phyloP scores from a whole-genome alignment of 2,329 filamentous ascomycete genomes.

The Aureobasidium sp. region DNA sequence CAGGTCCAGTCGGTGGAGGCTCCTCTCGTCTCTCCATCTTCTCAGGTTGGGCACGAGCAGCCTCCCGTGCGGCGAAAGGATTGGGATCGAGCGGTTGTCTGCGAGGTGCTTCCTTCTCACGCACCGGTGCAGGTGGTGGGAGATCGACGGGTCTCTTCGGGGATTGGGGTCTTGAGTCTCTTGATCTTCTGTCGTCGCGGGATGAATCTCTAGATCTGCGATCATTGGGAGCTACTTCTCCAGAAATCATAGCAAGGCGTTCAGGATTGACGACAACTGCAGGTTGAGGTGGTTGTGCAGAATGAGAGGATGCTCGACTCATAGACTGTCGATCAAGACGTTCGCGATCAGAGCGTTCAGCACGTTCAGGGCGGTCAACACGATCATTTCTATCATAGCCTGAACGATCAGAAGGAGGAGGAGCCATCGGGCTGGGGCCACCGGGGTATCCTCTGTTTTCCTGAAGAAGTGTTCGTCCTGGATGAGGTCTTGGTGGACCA shows the following conservation, averaged over 20 bases:
- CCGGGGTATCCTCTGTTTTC: slow-evolving; percentile 12
- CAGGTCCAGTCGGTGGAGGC: slow-evolving; percentile 46
- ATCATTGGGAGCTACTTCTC: slow-evolving; percentile 22
- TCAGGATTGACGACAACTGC: slow-evolving; percentile 34
- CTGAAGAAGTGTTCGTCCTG: slow-evolving; percentile 1
- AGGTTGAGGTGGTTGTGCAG: not conserved
- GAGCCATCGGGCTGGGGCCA: slow-evolving; percentile 2
- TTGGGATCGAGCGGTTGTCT: slow-evolving; percentile 22
- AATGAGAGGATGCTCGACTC: slow-evolving; percentile 1
- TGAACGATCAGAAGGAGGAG: slow-evolving; percentile 2
- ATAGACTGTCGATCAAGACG: not conserved
- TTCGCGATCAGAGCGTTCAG: slow-evolving; percentile 11
- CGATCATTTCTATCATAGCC: not conserved
- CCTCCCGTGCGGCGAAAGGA: slow-evolving; percentile 23
- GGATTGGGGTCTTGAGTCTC: slow-evolving; percentile 20
- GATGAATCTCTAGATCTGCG: slow-evolving; percentile 17
- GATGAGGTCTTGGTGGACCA: slow-evolving; percentile 9
- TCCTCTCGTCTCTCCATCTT: slow-evolving; percentile 31
- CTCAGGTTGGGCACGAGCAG: slow-evolving; percentile 18
- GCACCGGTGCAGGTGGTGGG: slow-evolving; percentile 27
- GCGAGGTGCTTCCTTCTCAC: slow-evolving; percentile 31
- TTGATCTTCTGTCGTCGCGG: slow-evolving; percentile 22
- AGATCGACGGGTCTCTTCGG: slow-evolving; percentile 30
- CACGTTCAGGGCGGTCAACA: not conserved
- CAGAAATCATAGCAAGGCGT: slow-evolving; percentile 37